These are phyloP conservation scores for Abelmoschus esculentus DNA, from an alignment of 345 rosid genomes.

Conservation along the genomic window DNA sequence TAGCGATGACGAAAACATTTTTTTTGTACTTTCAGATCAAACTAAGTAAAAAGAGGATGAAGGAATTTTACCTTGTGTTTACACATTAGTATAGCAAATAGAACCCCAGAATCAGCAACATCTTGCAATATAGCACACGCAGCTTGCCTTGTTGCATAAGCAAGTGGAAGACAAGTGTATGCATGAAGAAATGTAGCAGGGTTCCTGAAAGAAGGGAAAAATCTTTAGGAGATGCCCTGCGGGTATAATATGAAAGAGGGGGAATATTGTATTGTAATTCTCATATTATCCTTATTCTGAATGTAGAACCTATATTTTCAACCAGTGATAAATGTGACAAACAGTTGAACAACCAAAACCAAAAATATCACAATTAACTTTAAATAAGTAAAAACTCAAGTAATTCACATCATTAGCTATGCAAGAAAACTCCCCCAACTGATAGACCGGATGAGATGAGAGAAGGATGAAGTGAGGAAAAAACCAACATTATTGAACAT, in stretches of 20 bases:
- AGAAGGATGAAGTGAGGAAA: neutral
- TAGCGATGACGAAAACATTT: neutral
- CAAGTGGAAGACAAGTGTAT: constrained; percentile 93
- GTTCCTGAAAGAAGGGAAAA: constrained; percentile 42
- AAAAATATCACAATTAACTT: neutral
- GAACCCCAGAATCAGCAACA: constrained; percentile 77
- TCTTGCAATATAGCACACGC: constrained; percentile 89
- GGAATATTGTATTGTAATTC: neutral
- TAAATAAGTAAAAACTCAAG: neutral
- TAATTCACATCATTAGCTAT: neutral
- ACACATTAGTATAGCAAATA: constrained; percentile 82
- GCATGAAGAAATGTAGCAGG: constrained; percentile 98
- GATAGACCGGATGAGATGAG: constrained; percentile 76
- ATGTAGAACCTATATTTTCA: neutral
- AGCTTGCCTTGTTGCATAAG: constrained; percentile 72
- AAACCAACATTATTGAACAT: neutral
- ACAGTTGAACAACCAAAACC: constrained; percentile 13
- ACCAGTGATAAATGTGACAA: neutral
- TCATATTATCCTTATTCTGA: neutral
- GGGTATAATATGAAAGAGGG: neutral
- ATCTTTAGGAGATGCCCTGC: constrained; percentile 1
- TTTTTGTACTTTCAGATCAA: neutral
- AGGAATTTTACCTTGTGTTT: constrained; percentile 52
- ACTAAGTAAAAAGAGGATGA: neutral
- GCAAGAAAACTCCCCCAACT: constrained; percentile 41